Evolutionary conservation across 2,329 filamentous ascomycete species (phyloP).

Genomic region (Botrytis tulipae): DNA sequence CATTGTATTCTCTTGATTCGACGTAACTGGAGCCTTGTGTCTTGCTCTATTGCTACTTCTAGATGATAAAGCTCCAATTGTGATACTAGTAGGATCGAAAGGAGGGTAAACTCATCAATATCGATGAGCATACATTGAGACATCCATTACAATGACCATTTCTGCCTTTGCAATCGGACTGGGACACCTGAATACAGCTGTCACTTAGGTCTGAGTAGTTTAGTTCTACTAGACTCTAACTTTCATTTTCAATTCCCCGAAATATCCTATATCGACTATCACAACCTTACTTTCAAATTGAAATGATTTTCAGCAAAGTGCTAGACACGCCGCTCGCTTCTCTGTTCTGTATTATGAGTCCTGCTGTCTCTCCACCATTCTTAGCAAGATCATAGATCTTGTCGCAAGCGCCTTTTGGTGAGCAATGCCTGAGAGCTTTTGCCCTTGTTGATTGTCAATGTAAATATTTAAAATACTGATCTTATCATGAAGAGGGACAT

Average conservation of each 20-base stretch:
- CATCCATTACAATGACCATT: slow-evolving; percentile 53
- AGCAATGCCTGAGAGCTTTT: slow-evolving; percentile 62
- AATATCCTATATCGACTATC: slow-evolving; percentile 61
- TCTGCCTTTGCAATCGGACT: slow-evolving; percentile 20
- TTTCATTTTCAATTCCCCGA: slow-evolving; percentile 70
- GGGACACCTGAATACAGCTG: slow-evolving; percentile 30
- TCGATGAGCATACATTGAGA: slow-evolving; percentile 52
- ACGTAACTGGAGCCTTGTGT: slow-evolving; percentile 59
- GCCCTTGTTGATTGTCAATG: slow-evolving; percentile 58
- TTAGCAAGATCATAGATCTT: slow-evolving; percentile 59
- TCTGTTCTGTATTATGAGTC: slow-evolving; percentile 60
- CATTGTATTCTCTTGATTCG: slow-evolving; percentile 51
- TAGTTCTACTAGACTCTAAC: slow-evolving; percentile 60
- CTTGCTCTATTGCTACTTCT: slow-evolving; percentile 48
- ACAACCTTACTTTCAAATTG: slow-evolving; percentile 51
- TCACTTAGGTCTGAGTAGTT: slow-evolving; percentile 68
- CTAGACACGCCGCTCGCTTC: slow-evolving; percentile 65
- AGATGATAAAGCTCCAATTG: slow-evolving; percentile 57
- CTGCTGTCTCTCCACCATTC: slow-evolving; percentile 58
- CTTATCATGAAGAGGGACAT: slow-evolving; percentile 71
- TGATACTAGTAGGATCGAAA: slow-evolving; percentile 65
- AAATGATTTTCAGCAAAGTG: slow-evolving; percentile 66
- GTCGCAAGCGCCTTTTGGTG: slow-evolving; percentile 64
- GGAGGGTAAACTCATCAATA: slow-evolving; percentile 61
- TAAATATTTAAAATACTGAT: slow-evolving; percentile 66